Percentiles rank a stretch among this genome's conserved stretches.
These are phyloP conservation scores for Talaromyces sp. DNA, from an alignment of 2,329 filamentous ascomycete species.

Conservation along the genomic window DNA sequence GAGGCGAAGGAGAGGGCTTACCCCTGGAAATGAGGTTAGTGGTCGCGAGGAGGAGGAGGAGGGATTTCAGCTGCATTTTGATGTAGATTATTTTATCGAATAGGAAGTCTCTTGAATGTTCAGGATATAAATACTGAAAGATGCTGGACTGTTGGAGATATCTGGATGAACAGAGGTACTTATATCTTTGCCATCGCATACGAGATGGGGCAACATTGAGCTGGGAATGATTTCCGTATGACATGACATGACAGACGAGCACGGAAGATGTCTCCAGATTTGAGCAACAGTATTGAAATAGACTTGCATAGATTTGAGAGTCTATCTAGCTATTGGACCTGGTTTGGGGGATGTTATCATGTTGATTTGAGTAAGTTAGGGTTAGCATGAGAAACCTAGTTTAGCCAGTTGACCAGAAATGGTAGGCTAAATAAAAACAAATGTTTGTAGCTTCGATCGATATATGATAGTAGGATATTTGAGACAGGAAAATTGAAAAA, in stretches of 20 bases:
- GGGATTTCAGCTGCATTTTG: neutral
- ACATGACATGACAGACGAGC: neutral
- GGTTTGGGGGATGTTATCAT: too few species aligned
- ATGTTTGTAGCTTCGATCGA: too few species aligned
- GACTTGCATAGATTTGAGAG: neutral
- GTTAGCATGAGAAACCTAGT: neutral
- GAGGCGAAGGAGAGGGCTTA: neutral
- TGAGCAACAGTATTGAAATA: neutral
- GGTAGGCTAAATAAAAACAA: too few species aligned
- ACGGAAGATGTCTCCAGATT: neutral
- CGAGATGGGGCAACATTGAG: neutral
- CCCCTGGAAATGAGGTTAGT: neutral
- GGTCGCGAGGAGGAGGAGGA: neutral
- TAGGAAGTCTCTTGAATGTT: neutral
- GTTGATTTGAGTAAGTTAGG: neutral
- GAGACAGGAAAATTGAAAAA: too few species aligned
- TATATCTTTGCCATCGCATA: neutral
- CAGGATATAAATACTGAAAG: neutral
- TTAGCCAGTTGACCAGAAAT: too few species aligned
- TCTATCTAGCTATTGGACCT: neutral
- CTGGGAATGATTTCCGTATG: neutral
- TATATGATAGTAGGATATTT: too few species aligned
- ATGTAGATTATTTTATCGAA: neutral
- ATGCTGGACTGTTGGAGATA: neutral
- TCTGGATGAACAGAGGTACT: neutral